Base-by-base conservation (phyloP, 2,329 filamentous ascomycete genomes). In the Lachnellula subtilissima region DNA sequence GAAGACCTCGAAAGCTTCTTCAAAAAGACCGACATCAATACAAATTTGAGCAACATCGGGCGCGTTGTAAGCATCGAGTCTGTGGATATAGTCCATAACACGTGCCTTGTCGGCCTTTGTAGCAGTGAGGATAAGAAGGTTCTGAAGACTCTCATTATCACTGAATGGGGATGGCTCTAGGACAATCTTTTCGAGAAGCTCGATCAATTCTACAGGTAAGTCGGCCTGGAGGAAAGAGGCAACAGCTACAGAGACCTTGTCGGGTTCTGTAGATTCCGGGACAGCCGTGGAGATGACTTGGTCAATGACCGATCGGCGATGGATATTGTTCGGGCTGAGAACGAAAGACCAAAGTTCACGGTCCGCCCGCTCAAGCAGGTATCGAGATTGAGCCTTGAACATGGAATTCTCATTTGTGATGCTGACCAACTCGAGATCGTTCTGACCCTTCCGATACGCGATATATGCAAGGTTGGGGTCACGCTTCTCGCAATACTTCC, bases 351-450 rank as follows among this genome's bases (percentile, higher is more conserved):
- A 99, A 48, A 99, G 85, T 72, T 99, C 94, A 2, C 79, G 73
- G 68, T 99, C 94, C 39, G 89, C 88, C 63, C 94, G 87, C 68
- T 97, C 92, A 52, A 99, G 79, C 23, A 99, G 81, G 74, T 99
- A 99, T 39, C 94, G 88, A 56, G 92, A 93, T 74, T 99, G 94
- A n/a, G 89, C 89, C 67, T 92, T 88, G 82, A 96, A 99, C 94
- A 99, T 99, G n/a, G 90, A 87, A 76, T 99, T 99, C 75, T 99
- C 95, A 67, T 97, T 99, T 69, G 94, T 97, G 69, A 99, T 93
- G 73, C 89, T 94, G 74, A 99, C 93, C 55, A 99, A 83, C 75
- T 99, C 95, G 35, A 99, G 76, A 69, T 99, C 94, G 64, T 99
- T 99, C 74, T 97, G 90, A 19, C 94, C 94, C 79, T 99, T 99